Base-by-base conservation (phyloP, 768 basidiomycete genomes). In the Podaxis mareebaensis region DNA sequence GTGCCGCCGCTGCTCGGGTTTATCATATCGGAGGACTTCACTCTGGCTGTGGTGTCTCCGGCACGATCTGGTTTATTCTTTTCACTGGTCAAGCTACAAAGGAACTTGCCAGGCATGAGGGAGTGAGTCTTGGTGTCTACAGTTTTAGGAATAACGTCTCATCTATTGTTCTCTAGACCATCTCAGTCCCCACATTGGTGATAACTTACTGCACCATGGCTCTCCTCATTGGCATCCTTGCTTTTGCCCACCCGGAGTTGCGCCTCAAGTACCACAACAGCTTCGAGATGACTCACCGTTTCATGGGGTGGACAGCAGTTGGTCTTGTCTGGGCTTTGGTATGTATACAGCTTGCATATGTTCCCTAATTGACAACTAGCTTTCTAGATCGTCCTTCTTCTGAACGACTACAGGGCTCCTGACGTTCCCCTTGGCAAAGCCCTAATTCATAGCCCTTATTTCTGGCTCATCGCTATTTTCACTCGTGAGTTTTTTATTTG, bases 21-120 rank as follows among this genome's bases (percentile, higher is more conserved):
- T 86, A 82, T 64, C 81, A 82, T 62, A 83, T 83, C 63, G 85
- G 84, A 36, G 85, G 85, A 66, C 80, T 81, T 10, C 85, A 86
- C 67, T 83, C 81, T 56, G 84, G 84, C 12, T 76, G 78, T 58
- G 84, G 80, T 2, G 76, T 81, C 8, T 81, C 84, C n/a, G 82
- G 81, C 1, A 74, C 82, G 3, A 75, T 84, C 5, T 85, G 84
- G 83, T 75, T 82, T 62, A 75, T 83, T 60, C 75, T 80, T 40
- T 85, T 83, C 70, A 76, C 79, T 15, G 79, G 72, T 2, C 74
- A 81, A 71, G 58, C 80, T 71, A 71, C 78, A 61, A 70, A 76
- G 71, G 76, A 78, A 30, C 72, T 73, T 63, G 68, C 75, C 61
- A 60, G 60, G 12, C 53, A 61, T 20, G 71, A 66, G 1, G 70